Percentiles rank a stretch among this genome's conserved stretches.
phyloP scores from a whole-genome alignment of 495 filamentous ascomycete species.

The Daldinia caldariorum region DNA sequence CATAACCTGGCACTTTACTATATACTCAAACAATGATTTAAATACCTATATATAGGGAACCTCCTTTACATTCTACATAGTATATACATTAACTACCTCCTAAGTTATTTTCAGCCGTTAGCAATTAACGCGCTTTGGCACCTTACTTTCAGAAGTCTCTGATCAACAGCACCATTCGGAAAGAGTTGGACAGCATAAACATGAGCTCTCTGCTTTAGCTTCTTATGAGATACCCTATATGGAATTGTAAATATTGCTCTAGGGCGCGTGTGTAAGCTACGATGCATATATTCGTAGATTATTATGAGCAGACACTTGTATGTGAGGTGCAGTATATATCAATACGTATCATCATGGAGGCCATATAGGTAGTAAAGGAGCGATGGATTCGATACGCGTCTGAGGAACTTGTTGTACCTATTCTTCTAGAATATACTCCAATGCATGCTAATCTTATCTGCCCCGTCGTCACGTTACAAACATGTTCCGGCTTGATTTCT shows the following conservation, averaged over 20 bases:
- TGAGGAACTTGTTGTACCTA: neutral
- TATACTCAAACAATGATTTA: neutral
- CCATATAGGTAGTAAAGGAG: neutral
- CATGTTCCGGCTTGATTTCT: conserved; percentile 2
- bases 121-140: too few species aligned
- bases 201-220: conserved; percentile 25
- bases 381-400: neutral
- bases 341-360: neutral
- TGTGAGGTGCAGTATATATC: neutral
- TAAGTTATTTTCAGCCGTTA: too few species aligned
- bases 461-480: neutral
- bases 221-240: conserved; percentile 12
- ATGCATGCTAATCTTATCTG: neutral
- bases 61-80: neutral
- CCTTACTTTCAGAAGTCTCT: conserved; percentile 5
- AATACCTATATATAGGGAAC: neutral
- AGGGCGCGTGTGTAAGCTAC: conserved; percentile 9
- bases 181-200: conserved; percentile 19
- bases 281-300: conserved; percentile 29
- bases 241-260: conserved; percentile 28
- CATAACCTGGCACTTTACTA: neutral
- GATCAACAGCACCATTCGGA: conserved; percentile 23
- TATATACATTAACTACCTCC: too few species aligned
- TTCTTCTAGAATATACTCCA: neutral
- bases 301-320: neutral